phyloP scores from a whole-genome alignment of 257 asterid genomes.

The Eucommia ulmoides region DNA sequence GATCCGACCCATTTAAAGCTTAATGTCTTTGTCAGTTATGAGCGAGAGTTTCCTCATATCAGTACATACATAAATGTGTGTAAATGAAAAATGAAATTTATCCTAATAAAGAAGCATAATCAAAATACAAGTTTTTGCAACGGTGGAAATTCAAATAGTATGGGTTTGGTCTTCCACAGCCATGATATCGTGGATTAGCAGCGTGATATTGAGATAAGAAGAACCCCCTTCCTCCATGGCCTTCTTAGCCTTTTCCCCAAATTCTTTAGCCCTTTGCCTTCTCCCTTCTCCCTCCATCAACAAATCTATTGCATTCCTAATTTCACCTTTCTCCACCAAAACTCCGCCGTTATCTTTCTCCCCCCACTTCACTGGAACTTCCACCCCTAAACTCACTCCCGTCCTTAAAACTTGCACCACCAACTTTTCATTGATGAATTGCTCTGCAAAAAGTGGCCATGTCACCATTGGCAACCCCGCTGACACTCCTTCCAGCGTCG shows the following conservation, averaged over 20 bases:
- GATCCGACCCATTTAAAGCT: too few species aligned
- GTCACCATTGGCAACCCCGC: slow-evolving; percentile 64
- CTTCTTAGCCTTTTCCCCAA: slow-evolving; percentile 22
- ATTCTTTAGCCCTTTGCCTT: slow-evolving; percentile 22
- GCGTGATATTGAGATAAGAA: slow-evolving; percentile 15
- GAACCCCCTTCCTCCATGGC: slow-evolving; percentile 29
- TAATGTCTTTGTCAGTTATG: too few species aligned
- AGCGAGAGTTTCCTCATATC: too few species aligned
- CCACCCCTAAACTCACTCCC: slow-evolving; percentile 62
- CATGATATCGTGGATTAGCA: slow-evolving; percentile 29
- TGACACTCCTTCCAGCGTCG: slow-evolving; percentile 61
- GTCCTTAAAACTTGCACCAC: slow-evolving; percentile 32
- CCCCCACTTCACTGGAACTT: slow-evolving; percentile 67
- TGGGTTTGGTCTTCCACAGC: too few species aligned
- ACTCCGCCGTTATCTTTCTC: slow-evolving; percentile 57
- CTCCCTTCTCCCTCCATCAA: slow-evolving; percentile 25
- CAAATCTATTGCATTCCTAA: slow-evolving; percentile 26
- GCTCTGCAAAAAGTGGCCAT: slow-evolving; percentile 81
- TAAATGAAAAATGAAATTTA: too few species aligned
- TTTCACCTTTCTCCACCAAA: slow-evolving; percentile 31
- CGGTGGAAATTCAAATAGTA: too few species aligned
- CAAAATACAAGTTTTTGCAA: too few species aligned
- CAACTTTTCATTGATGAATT: slow-evolving; percentile 59
- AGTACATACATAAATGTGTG: too few species aligned
- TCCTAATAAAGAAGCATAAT: too few species aligned